phyloP scores from a whole-genome alignment of 2,329 filamentous ascomycete genomes.

The Camptophora hylomeconis region DNA sequence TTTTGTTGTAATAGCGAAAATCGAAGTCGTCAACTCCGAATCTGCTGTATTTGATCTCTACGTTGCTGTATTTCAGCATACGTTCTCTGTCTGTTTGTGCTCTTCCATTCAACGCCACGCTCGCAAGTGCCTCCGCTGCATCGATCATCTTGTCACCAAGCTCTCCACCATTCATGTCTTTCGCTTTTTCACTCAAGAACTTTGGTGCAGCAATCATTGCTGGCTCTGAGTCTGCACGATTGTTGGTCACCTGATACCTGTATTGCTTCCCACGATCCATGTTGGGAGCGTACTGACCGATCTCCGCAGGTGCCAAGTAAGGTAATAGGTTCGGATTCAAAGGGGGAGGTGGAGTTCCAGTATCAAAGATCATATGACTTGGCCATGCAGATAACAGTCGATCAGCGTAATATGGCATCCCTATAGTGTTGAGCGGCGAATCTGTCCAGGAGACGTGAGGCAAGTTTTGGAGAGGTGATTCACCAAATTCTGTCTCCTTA shows the following conservation, averaged over 20 bases:
- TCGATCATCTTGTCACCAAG: conserved; percentile 36
- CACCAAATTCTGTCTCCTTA: conserved; percentile 64
- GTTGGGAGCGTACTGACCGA: conserved; percentile 68
- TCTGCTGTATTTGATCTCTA: conserved; percentile 98
- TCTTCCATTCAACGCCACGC: conserved; percentile 47
- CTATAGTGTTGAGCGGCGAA: conserved; percentile 69
- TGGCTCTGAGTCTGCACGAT: conserved; percentile 49
- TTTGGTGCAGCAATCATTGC: conserved; percentile 63
- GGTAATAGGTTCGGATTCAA: conserved; percentile 59
- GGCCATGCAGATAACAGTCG: conserved; percentile 81
- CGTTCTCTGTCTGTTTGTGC: conserved; percentile 65
- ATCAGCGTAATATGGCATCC: conserved; percentile 89
- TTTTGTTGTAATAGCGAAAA: conserved; percentile 96
- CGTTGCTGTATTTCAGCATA: conserved; percentile 77
- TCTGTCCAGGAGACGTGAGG: conserved; percentile 57
- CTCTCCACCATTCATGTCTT: conserved; percentile 40
- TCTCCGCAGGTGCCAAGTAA: conserved; percentile 57
- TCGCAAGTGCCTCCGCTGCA: conserved; percentile 51
- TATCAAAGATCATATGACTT: conserved; percentile 66
- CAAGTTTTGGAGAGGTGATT: conserved; percentile 47
- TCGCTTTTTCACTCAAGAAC: conserved; percentile 86
- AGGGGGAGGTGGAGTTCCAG: conserved; percentile 67
- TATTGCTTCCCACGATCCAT: conserved; percentile 47
- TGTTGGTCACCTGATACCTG: conserved; percentile 75
- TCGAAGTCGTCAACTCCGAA: conserved; percentile 99